A percentile compares a stretch with the other conserved stretches of the same genome.
These are phyloP conservation scores for Diplotaxis tenuifolia DNA, from an alignment of 345 rosid genomes.

Conservation along the genomic window DNA sequence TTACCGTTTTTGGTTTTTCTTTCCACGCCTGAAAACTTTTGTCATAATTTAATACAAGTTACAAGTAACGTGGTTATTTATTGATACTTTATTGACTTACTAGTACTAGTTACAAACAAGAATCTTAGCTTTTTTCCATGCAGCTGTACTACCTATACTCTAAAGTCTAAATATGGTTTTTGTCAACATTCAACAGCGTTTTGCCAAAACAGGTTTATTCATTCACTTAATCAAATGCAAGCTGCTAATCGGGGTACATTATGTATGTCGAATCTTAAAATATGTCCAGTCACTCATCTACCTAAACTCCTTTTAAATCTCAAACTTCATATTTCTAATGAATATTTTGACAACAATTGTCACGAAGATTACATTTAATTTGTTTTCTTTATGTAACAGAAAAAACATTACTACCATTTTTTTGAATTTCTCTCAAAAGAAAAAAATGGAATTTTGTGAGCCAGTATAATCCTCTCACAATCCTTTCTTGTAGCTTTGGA, in stretches of 20 bases:
- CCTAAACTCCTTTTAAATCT: too few relatives aligned
- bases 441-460: too few relatives aligned
- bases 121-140: slow-evolving; percentile 19
- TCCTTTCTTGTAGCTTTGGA: background rate
- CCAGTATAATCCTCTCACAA: too few relatives aligned
- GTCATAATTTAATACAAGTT: slow-evolving; percentile 5
- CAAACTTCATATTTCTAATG: too few relatives aligned
- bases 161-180: slow-evolving; percentile 10
- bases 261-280: background rate
- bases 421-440: too few relatives aligned
- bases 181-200: slow-evolving; percentile 15
- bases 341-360: too few relatives aligned
- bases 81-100: slow-evolving; percentile 29
- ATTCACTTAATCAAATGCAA: background rate
- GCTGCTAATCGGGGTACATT: background rate
- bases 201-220: background rate
- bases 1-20: background rate
- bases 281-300: too few relatives aligned
- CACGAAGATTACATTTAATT: too few relatives aligned
- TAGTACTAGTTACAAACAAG: slow-evolving; percentile 21
- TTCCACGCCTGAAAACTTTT: slow-evolving; percentile 16
- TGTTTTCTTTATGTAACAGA: too few relatives aligned
- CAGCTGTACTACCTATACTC: background rate
- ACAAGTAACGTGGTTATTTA: background rate
- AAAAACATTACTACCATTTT: too few relatives aligned